A percentile compares a stretch with the other conserved stretches of the same genome.
phyloP scores from a whole-genome alignment of 495 filamentous ascomycete species.

The Clohesyomyces aquaticus region DNA sequence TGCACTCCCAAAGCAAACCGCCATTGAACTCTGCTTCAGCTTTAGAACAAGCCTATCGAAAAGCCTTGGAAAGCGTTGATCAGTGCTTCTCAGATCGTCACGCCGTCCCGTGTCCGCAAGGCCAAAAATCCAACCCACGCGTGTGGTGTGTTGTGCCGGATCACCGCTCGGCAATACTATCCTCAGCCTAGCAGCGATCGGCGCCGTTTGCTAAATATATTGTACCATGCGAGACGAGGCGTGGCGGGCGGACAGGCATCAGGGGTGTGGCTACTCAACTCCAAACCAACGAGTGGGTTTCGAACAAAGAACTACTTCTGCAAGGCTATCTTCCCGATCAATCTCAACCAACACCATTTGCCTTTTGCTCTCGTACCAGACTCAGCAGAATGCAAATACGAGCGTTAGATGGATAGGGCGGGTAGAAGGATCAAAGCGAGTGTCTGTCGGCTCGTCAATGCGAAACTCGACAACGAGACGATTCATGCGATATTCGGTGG shows the following conservation, averaged over 20 bases:
- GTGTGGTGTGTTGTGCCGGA: not conserved
- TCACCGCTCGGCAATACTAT: not conserved
- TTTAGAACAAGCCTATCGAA: not conserved
- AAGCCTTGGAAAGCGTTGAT: not conserved
- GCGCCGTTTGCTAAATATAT: not conserved
- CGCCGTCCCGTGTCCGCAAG: not conserved
- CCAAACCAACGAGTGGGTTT: not conserved
- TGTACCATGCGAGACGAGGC: too few species aligned
- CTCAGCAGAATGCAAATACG: conserved; percentile 6
- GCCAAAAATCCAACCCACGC: not conserved
- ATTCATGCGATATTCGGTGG: too few species aligned
- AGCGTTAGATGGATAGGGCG: conserved; percentile 3
- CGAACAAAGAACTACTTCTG: not conserved
- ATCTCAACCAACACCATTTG: not conserved
- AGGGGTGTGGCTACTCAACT: not conserved
- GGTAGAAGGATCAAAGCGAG: not conserved
- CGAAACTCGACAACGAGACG: not conserved
- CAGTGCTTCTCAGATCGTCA: not conserved
- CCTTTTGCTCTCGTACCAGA: not conserved
- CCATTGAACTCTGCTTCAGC: too few species aligned
- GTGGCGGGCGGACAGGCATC: not conserved
- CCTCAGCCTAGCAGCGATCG: not conserved
- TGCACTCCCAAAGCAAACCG: too few species aligned
- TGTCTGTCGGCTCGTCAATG: not conserved
- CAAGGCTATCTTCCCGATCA: not conserved